Conservation (phyloP, 176 grass and related monocot species). For the Juncus effusus region DNA sequence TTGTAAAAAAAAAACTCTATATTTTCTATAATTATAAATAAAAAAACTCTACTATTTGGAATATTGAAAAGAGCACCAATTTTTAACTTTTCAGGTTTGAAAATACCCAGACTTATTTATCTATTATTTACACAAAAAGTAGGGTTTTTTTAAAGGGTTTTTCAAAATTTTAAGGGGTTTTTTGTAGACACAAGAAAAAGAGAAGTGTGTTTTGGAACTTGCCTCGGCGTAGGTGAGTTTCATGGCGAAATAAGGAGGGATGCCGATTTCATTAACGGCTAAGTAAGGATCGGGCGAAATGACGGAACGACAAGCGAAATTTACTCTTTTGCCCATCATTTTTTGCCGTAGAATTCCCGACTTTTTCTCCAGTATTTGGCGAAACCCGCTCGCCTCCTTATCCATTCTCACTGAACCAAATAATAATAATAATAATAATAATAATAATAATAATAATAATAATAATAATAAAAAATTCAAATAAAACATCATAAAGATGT, state of each 20-base stretch:
- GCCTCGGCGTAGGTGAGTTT: slow-evolving; percentile 89
- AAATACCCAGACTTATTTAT: too few species aligned
- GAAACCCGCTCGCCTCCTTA: slow-evolving; percentile 58
- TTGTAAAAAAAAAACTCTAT: too few species aligned
- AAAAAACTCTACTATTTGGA: too few species aligned
- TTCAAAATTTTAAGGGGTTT: too few species aligned
- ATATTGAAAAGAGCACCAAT: too few species aligned
- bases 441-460: slow-evolving; percentile 32
- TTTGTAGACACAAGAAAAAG: background rate
- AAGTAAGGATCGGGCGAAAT: slow-evolving; percentile 96
- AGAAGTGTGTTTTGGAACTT: slow-evolving; percentile 6
- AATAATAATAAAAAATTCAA: slow-evolving; percentile 14
- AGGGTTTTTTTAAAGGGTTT: too few species aligned
- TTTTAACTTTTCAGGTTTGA: too few species aligned
- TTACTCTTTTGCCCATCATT: slow-evolving; percentile 99
- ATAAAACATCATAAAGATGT: background rate
- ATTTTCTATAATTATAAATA: too few species aligned
- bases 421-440: slow-evolving; percentile 33
- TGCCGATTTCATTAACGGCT: slow-evolving; percentile 92
- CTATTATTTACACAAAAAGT: too few species aligned
- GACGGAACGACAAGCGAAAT: slow-evolving; percentile 88
- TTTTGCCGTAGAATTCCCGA: slow-evolving; percentile 87
- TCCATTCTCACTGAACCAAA: slow-evolving; percentile 47
- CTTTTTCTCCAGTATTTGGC: slow-evolving; percentile 86
- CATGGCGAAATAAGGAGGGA: slow-evolving; percentile 87